phyloP scores from a whole-genome alignment of 2,329 filamentous ascomycete genomes.

The Cordyceps tenuipes region DNA sequence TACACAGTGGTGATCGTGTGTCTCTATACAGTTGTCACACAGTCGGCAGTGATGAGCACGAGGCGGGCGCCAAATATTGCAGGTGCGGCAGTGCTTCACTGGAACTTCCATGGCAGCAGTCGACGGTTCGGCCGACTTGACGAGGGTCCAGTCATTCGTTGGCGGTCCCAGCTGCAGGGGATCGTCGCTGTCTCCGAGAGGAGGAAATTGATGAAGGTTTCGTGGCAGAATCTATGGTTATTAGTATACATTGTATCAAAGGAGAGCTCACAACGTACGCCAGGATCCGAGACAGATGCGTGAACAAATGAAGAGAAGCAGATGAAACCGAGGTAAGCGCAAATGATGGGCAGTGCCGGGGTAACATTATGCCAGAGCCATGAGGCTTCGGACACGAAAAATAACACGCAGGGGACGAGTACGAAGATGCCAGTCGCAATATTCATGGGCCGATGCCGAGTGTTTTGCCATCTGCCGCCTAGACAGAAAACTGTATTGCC shows the following conservation, averaged over 20 bases:
- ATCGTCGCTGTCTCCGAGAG: slow-evolving; percentile 65
- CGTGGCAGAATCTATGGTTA: slow-evolving; percentile 70
- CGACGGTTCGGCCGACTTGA: slow-evolving; percentile 66
- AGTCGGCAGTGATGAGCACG: slow-evolving; percentile 93
- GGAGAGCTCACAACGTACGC: slow-evolving; percentile 52
- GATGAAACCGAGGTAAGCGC: slow-evolving; percentile 85
- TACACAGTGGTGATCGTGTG: slow-evolving; percentile 95
- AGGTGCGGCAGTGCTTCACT: slow-evolving; percentile 96
- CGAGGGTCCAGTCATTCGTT: slow-evolving; percentile 88
- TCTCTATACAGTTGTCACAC: slow-evolving; percentile 96
- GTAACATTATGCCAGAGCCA: slow-evolving; percentile 83
- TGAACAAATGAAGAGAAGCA: slow-evolving; percentile 91
- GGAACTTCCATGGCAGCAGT: slow-evolving; percentile 95
- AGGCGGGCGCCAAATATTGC: slow-evolving; percentile 93
- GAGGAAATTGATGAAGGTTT: slow-evolving; percentile 84
- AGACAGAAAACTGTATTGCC: slow-evolving; percentile 89
- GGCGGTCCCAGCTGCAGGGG: slow-evolving; percentile 73
- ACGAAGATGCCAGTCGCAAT: slow-evolving; percentile 75
- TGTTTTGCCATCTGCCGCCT: slow-evolving; percentile 80
- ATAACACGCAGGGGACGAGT: slow-evolving; percentile 70
- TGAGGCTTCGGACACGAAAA: slow-evolving; percentile 76
- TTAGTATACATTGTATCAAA: slow-evolving; percentile 5
- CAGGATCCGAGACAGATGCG: slow-evolving; percentile 85
- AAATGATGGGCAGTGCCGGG: slow-evolving; percentile 79
- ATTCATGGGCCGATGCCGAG: slow-evolving; percentile 79